Conservation (phyloP, 345 rosid species). For the Reutealis trisperma region DNA sequence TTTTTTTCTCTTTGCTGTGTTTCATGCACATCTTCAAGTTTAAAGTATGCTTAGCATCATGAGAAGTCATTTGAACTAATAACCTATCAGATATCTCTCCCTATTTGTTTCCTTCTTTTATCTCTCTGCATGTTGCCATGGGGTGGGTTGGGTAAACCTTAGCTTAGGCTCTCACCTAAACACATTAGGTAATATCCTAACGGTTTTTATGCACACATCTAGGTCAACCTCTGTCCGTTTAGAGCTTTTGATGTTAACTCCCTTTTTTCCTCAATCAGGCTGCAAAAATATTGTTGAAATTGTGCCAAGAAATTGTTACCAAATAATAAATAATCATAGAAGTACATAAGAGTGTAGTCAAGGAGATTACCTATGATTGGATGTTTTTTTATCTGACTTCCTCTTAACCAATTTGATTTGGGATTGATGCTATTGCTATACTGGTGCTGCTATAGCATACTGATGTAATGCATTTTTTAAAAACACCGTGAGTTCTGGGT, state of each 20-base stretch:
- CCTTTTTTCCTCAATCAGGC: not conserved
- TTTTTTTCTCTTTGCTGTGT: not conserved
- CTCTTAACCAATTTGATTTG: not conserved
- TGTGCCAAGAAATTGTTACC: not conserved
- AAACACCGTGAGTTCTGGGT: not conserved
- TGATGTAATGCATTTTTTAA: not conserved
- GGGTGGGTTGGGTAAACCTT: not conserved
- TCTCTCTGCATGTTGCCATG: not conserved
- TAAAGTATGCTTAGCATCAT: not conserved
- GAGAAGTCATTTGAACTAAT: not conserved
- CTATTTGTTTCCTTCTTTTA: not conserved
- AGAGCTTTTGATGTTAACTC: not conserved
- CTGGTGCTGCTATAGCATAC: not conserved
- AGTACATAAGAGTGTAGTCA: not conserved
- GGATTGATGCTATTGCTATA: not conserved
- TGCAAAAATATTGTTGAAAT: not conserved
- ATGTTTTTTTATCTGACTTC: not conserved
- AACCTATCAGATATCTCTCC: not conserved
- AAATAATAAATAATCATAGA: not conserved
- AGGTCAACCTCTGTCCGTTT: not conserved
- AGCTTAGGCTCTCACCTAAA: not conserved
- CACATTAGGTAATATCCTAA: not conserved
- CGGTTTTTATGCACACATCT: not conserved
- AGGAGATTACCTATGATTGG: not conserved
- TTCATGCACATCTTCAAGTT: not conserved